phyloP scores from a whole-genome alignment of 306 rosid species.

The Alnus glutinosa region DNA sequence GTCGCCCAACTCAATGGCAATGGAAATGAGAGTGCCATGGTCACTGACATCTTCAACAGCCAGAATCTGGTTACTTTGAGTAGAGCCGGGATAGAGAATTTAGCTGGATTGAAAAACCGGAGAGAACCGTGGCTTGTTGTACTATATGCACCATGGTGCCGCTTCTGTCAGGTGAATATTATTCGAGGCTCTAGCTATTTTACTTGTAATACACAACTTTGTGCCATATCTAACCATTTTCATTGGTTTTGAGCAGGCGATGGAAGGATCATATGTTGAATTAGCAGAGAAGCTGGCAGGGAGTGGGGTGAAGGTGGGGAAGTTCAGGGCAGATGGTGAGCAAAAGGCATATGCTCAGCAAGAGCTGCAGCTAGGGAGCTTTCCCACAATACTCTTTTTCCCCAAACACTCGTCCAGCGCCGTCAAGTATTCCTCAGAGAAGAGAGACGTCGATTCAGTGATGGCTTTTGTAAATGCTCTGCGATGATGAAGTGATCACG shows the following conservation, averaged over 20 bases:
- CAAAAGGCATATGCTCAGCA: conserved; percentile 70
- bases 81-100: conserved; percentile 74
- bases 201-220: background rate
- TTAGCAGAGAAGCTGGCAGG: conserved; percentile 69
- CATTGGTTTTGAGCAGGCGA: conserved; percentile 41
- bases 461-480: conserved; percentile 76
- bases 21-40: conserved; percentile 46
- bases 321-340: conserved; percentile 83
- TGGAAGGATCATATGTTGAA: conserved; percentile 76
- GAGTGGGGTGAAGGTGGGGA: conserved; percentile 74
- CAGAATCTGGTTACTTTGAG: conserved; percentile 54
- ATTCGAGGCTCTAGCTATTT: background rate
- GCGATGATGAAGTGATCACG: conserved; percentile 20
- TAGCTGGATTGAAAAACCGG: conserved; percentile 56
- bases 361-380: conserved; percentile 70
- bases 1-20: conserved; percentile 42
- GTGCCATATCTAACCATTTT: conserved; percentile 1
- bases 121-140: conserved; percentile 80
- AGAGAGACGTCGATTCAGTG: conserved; percentile 78
- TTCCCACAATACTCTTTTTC: conserved; percentile 87
- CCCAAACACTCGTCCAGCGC: conserved; percentile 70
- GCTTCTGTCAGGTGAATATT: conserved; percentile 60
- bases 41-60: conserved; percentile 59
- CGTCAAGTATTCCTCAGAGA: conserved; percentile 72
- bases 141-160: conserved; percentile 96